Percentiles rank a stretch among this genome's conserved stretches.
These are phyloP conservation scores for Aspergillus nomiae DNA, from an alignment of 2,329 filamentous ascomycete genomes.

Conservation along the genomic window DNA sequence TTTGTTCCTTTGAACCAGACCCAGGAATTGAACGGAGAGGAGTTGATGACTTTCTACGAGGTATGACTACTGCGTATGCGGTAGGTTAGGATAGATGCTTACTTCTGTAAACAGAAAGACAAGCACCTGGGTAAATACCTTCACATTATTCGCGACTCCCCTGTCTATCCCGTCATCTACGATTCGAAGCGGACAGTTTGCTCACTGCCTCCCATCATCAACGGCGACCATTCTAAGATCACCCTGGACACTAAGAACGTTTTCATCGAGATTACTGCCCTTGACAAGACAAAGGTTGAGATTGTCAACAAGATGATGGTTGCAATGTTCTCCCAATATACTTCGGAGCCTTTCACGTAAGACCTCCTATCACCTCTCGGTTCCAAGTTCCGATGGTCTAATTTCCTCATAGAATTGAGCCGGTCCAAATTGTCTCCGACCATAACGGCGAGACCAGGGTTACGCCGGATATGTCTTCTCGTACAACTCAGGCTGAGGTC, in stretches of 20 bases:
- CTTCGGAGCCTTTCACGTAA: constrained; percentile 77
- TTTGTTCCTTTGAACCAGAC: constrained; percentile 91
- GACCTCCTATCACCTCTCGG: constrained; percentile 16
- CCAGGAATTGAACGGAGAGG: constrained; percentile 80
- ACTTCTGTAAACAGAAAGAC: constrained; percentile 65
- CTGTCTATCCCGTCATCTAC: constrained; percentile 94
- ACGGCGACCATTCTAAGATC: constrained; percentile 96
- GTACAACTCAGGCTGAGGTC: constrained; percentile 77
- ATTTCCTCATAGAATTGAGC: constrained; percentile 64
- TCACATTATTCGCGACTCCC: constrained; percentile 90
- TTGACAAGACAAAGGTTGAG: constrained; percentile 93
- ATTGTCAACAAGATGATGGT: constrained; percentile 95
- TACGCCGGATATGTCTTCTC: constrained; percentile 77
- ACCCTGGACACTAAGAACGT: constrained; percentile 87
- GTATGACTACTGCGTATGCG: constrained; percentile 35
- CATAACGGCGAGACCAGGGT: constrained; percentile 84
- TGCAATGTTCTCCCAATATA: constrained; percentile 95
- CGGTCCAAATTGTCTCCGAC: constrained; percentile 85
- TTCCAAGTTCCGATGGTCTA: not conserved
- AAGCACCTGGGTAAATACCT: constrained; percentile 87
- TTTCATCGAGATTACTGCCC: constrained; percentile 95
- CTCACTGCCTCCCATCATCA: constrained; percentile 96
- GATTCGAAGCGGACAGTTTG: constrained; percentile 85
- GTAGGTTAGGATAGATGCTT: constrained; percentile 7
- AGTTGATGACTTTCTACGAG: constrained; percentile 93